Base-by-base conservation (phyloP, 768 basidiomycete species). In the Strobilomyces dryophilus region DNA sequence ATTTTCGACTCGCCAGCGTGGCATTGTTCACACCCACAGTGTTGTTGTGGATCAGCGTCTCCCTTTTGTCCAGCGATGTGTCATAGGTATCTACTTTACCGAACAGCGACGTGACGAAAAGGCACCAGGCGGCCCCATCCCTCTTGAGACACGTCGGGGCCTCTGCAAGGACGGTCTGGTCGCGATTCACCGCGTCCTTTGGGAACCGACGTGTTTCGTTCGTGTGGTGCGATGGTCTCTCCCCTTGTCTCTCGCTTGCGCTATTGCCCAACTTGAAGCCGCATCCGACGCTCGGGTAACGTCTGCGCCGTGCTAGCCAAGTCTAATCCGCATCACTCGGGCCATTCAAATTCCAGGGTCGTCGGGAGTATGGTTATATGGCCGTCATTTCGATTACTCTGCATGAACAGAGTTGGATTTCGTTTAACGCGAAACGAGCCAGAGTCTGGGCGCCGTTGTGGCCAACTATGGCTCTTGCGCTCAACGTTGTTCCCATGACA, bases 391-490 rank as follows among this genome's bases (percentile, higher is more conserved):
- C 37, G 14, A 42, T 32, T 40, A 41, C 20, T 35, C 4, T 36
- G 29, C 37, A 46, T 10, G 29, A 61, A 51, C 26, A 47, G 21
- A 27, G 45, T 45, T 47, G 32, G 20, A 10, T 51, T 42, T 39
- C 29, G 45, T 39, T 18, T 18, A 18, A 9, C 47, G 17, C 17
- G 26, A 42, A 24, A 11, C 26, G 48, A 52, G 45, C 24, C 32
- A 15, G 31, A 27, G 18, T 10, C 41, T 11, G 12, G 27, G 18
- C 14, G 8, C 26, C 40, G 45, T 35, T 54, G 20, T 43, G 17
- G n/a, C 41, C 42, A n/a, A n/a, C 10, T 24, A 29, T 32, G 32
- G 49, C 4, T 42, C 20, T 29, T 36, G 35, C 20, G 8, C 27
- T 34, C 17, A 8, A 11, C 4, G 5, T 18, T 1, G 3, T 10